These are phyloP conservation scores for Saturnispora besseyi DNA, from an alignment of 805 yeast genomes.

Conservation along the genomic window DNA sequence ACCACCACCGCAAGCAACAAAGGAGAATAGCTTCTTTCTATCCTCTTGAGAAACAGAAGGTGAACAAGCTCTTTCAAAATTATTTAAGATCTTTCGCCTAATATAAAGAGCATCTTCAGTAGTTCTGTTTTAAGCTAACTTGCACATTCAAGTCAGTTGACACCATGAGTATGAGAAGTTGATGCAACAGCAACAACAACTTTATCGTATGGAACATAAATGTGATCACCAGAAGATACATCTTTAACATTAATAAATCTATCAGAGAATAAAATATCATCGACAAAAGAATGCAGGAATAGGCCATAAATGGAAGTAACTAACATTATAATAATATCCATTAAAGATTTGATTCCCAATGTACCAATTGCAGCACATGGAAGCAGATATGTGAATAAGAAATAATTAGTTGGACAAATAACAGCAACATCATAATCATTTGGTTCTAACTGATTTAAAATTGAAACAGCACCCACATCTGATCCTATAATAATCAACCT, in stretches of 20 bases:
- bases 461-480: slow-evolving; percentile 91
- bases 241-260: slow-evolving; percentile 56
- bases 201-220: slow-evolving; percentile 61
- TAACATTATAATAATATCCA: slow-evolving; percentile 84
- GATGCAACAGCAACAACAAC: slow-evolving; percentile 92
- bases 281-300: slow-evolving; percentile 85
- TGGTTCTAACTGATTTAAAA: slow-evolving; percentile 77
- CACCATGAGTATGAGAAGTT: slow-evolving; percentile 87
- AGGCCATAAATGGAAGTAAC: slow-evolving; percentile 70
- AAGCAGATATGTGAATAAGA: slow-evolving; percentile 85
- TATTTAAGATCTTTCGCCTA: slow-evolving; percentile 71
- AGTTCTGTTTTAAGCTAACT: slow-evolving; percentile 90
- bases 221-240: slow-evolving; percentile 33
- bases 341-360: slow-evolving; percentile 79
- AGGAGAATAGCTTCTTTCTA: slow-evolving; percentile 73
- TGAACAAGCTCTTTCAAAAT: slow-evolving; percentile 78
- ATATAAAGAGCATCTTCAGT: slow-evolving; percentile 78
- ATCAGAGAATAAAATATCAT: slow-evolving; percentile 62
- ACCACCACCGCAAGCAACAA: slow-evolving; percentile 95
- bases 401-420: slow-evolving; percentile 90
- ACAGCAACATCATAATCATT: slow-evolving; percentile 79
- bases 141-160: slow-evolving; percentile 89
- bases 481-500: slow-evolving; percentile 73
- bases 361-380: slow-evolving; percentile 96
- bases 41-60: slow-evolving; percentile 63